phyloP scores from a whole-genome alignment of 2,329 filamentous ascomycete species.

The Arthrobotrys pseudoclavata region DNA sequence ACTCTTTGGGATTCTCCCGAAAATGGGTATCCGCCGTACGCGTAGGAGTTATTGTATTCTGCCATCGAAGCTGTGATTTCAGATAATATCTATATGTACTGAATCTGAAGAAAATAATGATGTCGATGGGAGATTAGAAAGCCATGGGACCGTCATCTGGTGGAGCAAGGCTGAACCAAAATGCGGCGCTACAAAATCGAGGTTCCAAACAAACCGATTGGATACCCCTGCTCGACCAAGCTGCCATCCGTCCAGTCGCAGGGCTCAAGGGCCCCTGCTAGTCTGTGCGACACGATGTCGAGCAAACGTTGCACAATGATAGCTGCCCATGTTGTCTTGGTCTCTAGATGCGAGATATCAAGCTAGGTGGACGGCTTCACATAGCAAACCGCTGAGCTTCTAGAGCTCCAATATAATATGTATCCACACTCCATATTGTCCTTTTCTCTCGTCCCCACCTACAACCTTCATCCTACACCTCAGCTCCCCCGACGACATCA shows the following conservation, averaged over 20 bases:
- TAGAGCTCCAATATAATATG: too few relatives aligned
- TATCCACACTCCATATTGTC: not conserved
- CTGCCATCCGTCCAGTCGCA: not conserved
- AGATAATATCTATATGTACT: not conserved
- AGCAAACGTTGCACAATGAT: slow-evolving; percentile 32
- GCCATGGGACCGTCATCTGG: not conserved
- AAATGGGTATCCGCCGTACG: not conserved
- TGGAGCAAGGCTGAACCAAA: not conserved
- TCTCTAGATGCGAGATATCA: not conserved
- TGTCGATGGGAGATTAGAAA: not conserved
- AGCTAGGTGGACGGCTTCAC: not conserved
- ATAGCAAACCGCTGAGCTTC: slow-evolving; percentile 9
- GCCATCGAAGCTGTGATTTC: not conserved
- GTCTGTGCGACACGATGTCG: slow-evolving; percentile 1
- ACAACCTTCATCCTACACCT: not conserved
- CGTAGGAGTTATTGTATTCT: not conserved
- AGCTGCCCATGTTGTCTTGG: slow-evolving; percentile 18
- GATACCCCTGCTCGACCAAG: not conserved
- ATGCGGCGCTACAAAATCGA: not conserved
- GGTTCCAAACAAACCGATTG: not conserved
- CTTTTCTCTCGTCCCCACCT: too few relatives aligned
- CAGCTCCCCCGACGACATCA: too few relatives aligned
- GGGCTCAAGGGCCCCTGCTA: not conserved
- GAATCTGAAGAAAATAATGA: not conserved
- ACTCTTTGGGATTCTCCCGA: slow-evolving; percentile 21